Evolutionary conservation across 108 stramenopile genomes (phyloP), one percentile per base, ranked within the genome.

Genomic region (Mayamaea pseudoterrestris): DNA sequence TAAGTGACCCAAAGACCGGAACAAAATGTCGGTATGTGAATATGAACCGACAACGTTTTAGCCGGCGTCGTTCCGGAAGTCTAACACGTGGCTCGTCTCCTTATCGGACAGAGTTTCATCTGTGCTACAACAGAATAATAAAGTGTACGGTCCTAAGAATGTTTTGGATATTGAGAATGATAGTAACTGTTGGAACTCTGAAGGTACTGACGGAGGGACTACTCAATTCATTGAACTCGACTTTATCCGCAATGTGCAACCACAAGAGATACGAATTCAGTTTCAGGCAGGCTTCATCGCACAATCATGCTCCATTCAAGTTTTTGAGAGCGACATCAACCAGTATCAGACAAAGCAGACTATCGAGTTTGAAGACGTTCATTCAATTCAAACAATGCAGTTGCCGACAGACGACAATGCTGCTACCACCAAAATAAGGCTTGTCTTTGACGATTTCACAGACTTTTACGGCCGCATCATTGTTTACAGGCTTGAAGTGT

Each of bases 401-500:
- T 30, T 73, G 47, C 21, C 43, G 12, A 28, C 16, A 21, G 14
- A 13, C 17, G 24, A 54, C 0, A 9, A 41, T 20, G 41, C 30
- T 12, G 47, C 58, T 40, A n/a, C n/a, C n/a, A 40, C 32, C 20
- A 44, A 21, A 23, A 39, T 75, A 13, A 71, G 60, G 32, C 32
- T 79, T 13, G 51, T 27, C 7, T 74, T 73, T 24, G 56, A 58
- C 21, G 73, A 69, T 17, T 11, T 17, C n/a, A 60, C 62, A 3
- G 77, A 79, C 39, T 74, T 79, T 42, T 79, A 79, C 44, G 73
- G 73, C 7, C 60, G 77, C n/a, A 51, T 79, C 5, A 78, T 57
- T 9, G 41, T 73, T 8, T 78, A 78, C 52, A 65, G 57, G 32
- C 30, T 78, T 12, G 57, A 73, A 53, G 56, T 73, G 9, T 78